Evolutionary conservation across 768 basidiomycete species (phyloP).

Genomic region (Boletus tomentosulus): DNA sequence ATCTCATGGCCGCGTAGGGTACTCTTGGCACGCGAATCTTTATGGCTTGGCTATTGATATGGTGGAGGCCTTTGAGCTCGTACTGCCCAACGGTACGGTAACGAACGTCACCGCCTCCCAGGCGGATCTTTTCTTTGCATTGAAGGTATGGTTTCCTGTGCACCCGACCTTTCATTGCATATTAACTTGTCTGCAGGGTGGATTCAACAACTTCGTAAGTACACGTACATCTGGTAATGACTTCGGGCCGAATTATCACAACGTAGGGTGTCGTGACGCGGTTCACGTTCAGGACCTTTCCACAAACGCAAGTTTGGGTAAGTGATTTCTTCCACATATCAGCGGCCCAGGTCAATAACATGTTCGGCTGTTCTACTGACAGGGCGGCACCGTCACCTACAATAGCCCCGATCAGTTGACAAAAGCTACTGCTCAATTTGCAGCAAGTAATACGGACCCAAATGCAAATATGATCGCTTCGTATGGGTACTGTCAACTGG

Average conservation of each 20-base stretch:
- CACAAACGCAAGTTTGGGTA: slow-evolving; percentile 25
- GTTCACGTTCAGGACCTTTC: slow-evolving; percentile 49
- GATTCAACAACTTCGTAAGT: slow-evolving; percentile 57
- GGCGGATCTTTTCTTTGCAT: slow-evolving; percentile 41
- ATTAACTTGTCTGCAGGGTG: slow-evolving; percentile 41
- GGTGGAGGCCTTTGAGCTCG: slow-evolving; percentile 53
- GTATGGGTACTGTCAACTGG: slow-evolving; percentile 31
- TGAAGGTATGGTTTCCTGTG: slow-evolving; percentile 34
- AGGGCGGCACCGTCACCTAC: slow-evolving; percentile 48
- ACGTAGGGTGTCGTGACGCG: slow-evolving; percentile 54
- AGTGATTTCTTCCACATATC: slow-evolving; percentile 5
- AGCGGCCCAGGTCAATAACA: slow-evolving; percentile 1
- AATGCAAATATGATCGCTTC: slow-evolving; percentile 40
- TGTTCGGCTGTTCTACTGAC: slow-evolving; percentile 1
- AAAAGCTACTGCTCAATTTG: slow-evolving; percentile 23
- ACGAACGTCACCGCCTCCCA: slow-evolving; percentile 32
- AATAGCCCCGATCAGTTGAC: slow-evolving; percentile 19
- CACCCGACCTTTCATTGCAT: not conserved
- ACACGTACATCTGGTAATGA: not conserved
- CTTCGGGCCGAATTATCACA: slow-evolving; percentile 33
- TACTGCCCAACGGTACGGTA: slow-evolving; percentile 51
- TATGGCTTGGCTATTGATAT: slow-evolving; percentile 55
- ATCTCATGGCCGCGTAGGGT: slow-evolving; percentile 37
- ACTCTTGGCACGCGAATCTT: slow-evolving; percentile 63
- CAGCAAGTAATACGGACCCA: slow-evolving; percentile 19